Percentiles rank a stretch among this genome's conserved stretches.
phyloP scores from a whole-genome alignment of 768 basidiomycete genomes.

The Pisolithus microcarpus region DNA sequence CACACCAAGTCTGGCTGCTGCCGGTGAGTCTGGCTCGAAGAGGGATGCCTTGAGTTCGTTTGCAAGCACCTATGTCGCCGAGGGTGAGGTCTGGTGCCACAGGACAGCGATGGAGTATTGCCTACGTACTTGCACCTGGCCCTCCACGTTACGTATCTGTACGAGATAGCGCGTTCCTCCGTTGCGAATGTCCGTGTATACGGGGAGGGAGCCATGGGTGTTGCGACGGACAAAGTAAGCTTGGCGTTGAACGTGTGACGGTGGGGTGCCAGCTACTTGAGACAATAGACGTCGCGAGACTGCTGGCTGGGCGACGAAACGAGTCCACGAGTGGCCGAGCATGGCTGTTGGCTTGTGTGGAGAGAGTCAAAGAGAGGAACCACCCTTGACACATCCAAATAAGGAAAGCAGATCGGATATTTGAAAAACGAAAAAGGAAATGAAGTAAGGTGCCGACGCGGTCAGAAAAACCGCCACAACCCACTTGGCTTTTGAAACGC shows the following conservation, averaged over 20 bases:
- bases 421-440: not conserved
- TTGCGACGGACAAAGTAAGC: conserved; percentile 63
- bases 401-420: not conserved
- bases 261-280: too few relatives aligned
- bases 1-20: conserved; percentile 44
- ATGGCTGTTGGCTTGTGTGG: not conserved
- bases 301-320: too few relatives aligned
- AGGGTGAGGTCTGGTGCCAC: conserved; percentile 3
- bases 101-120: not conserved
- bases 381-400: not conserved
- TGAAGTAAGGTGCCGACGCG: too few relatives aligned
- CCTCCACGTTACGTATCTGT: conserved; percentile 63
- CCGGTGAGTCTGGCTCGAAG: conserved; percentile 40
- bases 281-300: too few relatives aligned
- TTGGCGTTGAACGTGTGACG: not conserved
- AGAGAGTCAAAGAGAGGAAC: not conserved
- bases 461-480: too few relatives aligned
- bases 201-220: conserved; percentile 58
- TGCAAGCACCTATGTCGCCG: conserved; percentile 43
- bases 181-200: conserved; percentile 70
- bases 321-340: not conserved
- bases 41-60: conserved; percentile 48
- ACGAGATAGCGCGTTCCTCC: conserved; percentile 51
- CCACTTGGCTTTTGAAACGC: too few relatives aligned
- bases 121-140: conserved; percentile 46